Conservation (phyloP, 495 filamentous ascomycete genomes). For the Margaritispora aquatica region DNA sequence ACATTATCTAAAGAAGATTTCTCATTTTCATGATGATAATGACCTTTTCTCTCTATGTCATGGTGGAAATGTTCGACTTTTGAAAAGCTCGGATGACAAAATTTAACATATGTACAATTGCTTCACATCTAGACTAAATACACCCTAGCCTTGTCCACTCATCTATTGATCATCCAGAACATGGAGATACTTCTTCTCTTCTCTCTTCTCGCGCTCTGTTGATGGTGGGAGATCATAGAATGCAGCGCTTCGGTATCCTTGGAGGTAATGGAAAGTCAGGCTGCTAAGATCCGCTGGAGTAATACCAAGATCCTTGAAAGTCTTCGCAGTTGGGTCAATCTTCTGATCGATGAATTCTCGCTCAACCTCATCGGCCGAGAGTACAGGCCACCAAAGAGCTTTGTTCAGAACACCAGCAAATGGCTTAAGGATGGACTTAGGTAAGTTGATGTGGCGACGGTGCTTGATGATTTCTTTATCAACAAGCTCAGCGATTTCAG, state of each 20-base stretch:
- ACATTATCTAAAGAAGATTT: no score
- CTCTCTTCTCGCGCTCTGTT: constrained; percentile 87
- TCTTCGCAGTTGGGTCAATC: constrained; percentile 88
- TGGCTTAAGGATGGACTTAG: constrained; percentile 70
- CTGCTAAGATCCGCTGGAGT: constrained; percentile 74
- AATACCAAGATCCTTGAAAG: constrained; percentile 89
- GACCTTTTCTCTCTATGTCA: no score
- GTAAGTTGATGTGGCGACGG: constrained; percentile 86
- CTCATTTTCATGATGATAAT: no score
- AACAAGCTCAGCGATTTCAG: constrained; percentile 79
- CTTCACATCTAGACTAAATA: constrained; percentile 9
- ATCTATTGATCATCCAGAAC: constrained; percentile 79
- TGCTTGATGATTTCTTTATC: constrained; percentile 89
- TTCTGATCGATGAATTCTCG: constrained; percentile 90
- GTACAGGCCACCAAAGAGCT: constrained; percentile 77
- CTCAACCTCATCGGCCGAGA: constrained; percentile 84
- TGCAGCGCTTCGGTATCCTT: constrained; percentile 73
- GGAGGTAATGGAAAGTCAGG: constrained; percentile 37
- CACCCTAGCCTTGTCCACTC: constrained; percentile 1
- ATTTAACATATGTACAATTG: constrained; percentile 21
- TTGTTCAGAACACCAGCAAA: constrained; percentile 66
- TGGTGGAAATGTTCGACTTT: no score
- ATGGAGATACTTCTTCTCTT: constrained; percentile 95
- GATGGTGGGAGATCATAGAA: constrained; percentile 91
- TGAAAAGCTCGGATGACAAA: no score